phyloP scores from a whole-genome alignment of 2,329 filamentous ascomycete genomes.

The Penicillium sp. region DNA sequence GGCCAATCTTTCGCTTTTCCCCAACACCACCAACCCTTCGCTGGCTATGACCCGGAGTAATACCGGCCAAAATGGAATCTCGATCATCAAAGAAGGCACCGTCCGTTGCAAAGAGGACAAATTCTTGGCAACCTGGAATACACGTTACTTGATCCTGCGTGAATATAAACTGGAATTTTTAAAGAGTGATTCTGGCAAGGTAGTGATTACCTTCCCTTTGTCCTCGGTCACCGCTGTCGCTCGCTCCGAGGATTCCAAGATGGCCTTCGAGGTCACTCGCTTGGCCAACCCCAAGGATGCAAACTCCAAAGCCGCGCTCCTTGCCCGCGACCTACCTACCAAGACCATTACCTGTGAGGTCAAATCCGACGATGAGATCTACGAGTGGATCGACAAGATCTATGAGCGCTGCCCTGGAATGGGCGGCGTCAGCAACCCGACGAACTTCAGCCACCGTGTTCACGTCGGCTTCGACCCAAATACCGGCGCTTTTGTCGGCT shows the following conservation, averaged over 20 bases:
- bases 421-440: conserved; percentile 97
- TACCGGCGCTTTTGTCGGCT: conserved; percentile 89
- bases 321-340: conserved; percentile 75
- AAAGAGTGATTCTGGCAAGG: conserved; percentile 85
- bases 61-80: conserved; percentile 64
- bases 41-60: conserved; percentile 60
- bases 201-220: conserved; percentile 79
- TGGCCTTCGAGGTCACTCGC: conserved; percentile 91
- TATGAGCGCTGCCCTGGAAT: conserved; percentile 95
- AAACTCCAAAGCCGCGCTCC: conserved; percentile 65
- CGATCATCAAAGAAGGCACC: conserved; percentile 67
- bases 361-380: conserved; percentile 93
- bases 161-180: conserved; percentile 93
- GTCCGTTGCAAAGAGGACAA: conserved; percentile 74
- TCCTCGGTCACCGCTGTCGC: conserved; percentile 88
- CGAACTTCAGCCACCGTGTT: conserved; percentile 95
- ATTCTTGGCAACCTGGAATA: conserved; percentile 77
- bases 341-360: conserved; percentile 89
- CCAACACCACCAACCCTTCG: conserved; percentile 71
- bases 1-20: conserved; percentile 59
- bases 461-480: conserved; percentile 97
- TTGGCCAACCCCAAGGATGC: conserved; percentile 61
- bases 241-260: conserved; percentile 84
- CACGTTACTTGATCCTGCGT: conserved; percentile 86
- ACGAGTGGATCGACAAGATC: conserved; percentile 98